A percentile compares a stretch with the other conserved stretches of the same genome.
Conservation (phyloP, 768 basidiomycete species). For the Collybia sordida region DNA sequence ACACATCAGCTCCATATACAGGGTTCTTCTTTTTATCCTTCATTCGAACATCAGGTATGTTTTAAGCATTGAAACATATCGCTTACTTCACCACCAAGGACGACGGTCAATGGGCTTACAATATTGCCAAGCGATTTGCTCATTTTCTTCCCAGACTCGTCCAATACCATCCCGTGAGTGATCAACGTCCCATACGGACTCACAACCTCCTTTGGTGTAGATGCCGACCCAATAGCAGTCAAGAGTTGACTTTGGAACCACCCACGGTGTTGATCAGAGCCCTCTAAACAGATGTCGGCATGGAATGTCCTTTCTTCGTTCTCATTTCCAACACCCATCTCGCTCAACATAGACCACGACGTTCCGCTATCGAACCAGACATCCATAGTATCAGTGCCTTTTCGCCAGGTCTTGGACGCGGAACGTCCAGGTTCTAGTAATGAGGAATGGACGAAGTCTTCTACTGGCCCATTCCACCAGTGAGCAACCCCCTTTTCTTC, state of each 20-base stretch:
- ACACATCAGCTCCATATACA: constrained; percentile 81
- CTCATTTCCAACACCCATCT: constrained; percentile 31
- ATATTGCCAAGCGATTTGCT: constrained; percentile 97
- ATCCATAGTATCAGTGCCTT: constrained; percentile 95
- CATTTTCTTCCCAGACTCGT: constrained; percentile 91
- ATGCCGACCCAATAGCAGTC: constrained; percentile 65
- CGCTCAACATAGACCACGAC: constrained; percentile 80
- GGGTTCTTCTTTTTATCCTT: constrained; percentile 73
- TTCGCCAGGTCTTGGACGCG: constrained; percentile 55
- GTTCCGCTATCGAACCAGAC: constrained; percentile 99
- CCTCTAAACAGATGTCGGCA: constrained; percentile 92
- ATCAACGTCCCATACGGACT: constrained; percentile 77
- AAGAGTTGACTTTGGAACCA: constrained; percentile 98
- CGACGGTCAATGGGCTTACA: constrained; percentile 77
- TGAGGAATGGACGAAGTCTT: constrained; percentile 74
- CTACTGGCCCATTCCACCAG: constrained; percentile 90
- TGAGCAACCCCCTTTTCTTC: constrained; percentile 70
- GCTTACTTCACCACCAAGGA: constrained; percentile 74
- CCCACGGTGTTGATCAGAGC: constrained; percentile 95
- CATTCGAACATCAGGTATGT: constrained; percentile 1
- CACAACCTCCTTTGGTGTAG: constrained; percentile 27
- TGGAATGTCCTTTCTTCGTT: constrained; percentile 33
- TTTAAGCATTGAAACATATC: not conserved
- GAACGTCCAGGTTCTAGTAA: constrained; percentile 45
- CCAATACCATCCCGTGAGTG: constrained; percentile 97